Base-by-base conservation (phyloP, 139 green algal genomes). In the Picochlorum sp. region DNA sequence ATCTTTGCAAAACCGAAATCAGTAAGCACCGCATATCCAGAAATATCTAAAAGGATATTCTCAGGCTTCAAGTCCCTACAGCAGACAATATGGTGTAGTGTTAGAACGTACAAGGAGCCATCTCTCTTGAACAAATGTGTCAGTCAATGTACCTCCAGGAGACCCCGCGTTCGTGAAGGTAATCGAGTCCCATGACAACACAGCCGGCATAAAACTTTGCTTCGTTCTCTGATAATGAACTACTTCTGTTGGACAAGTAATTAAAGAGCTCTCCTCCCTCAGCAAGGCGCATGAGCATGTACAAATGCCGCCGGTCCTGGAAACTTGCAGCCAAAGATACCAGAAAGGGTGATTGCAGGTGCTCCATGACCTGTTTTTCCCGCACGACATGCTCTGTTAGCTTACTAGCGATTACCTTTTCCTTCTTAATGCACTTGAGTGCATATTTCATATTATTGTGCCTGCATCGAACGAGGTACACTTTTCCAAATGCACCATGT, bases 191-290 rank as follows among this genome's bases (percentile, higher is more conserved):
- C 37, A 85, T 66, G 4, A 96, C 71, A 14, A 95, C 88, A 38
- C 75, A 84, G 16, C 80, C 91, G 3, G 85, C 80, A 62, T 95
- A 96, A 79, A 96, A 97, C 58, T 83, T 78, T 1, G 86, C 88
- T 59, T 88, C 75, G 3, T 66, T 20, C 80, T 97, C 92, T 24
- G 38, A 56, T 62, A 96, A 69, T 1, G 84, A 63, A 5, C 52
- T 57, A 23, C 71, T 65, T 15, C 82, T 80, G 6, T 61, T 82
- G 77, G 89, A 80, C 51, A 97, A 77, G 77, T 94, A 91, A 5
- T 78, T 84, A 75, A 98, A 98, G 8, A 98, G 76, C 77, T 98
- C 92, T 4, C 92, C 92, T 3, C 92, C 92, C 82, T 92, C 84
- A 47, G 92, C 82, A 3, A 72, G 73, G 64, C 96, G 89, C 85